These are phyloP conservation scores for Mycosphaerella sp. DNA, from an alignment of 2,329 filamentous ascomycete genomes.

Conservation along the genomic window DNA sequence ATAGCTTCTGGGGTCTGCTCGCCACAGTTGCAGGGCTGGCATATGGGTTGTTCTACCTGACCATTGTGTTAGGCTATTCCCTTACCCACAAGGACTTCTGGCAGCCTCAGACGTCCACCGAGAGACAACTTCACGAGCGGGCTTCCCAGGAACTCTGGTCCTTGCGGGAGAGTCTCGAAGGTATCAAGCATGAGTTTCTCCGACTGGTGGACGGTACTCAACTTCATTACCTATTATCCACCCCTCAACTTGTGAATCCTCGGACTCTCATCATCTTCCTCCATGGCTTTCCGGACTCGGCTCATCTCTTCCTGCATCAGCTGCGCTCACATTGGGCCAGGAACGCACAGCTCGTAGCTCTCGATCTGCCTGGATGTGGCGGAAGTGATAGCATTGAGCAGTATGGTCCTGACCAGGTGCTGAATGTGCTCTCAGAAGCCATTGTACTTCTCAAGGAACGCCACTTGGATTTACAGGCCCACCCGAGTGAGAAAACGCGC, in stretches of 20 bases:
- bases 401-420: slow-evolving; percentile 47
- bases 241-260: background rate
- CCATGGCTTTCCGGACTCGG: slow-evolving; percentile 52
- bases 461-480: slow-evolving; percentile 30
- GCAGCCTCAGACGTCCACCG: background rate
- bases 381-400: slow-evolving; percentile 48
- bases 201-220: slow-evolving; percentile 44
- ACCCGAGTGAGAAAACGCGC: slow-evolving; percentile 22
- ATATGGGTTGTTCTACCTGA: slow-evolving; percentile 16
- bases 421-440: slow-evolving; percentile 50
- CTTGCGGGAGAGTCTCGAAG: slow-evolving; percentile 41
- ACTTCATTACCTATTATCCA: slow-evolving; percentile 47
- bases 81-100: slow-evolving; percentile 16
- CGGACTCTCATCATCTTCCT: slow-evolving; percentile 15
- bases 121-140: slow-evolving; percentile 23
- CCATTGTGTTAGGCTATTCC: slow-evolving; percentile 12
- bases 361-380: slow-evolving; percentile 55
- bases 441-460: slow-evolving; percentile 45
- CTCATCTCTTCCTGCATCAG: slow-evolving; percentile 48
- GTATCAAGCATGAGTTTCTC: slow-evolving; percentile 48
- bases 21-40: slow-evolving; percentile 11
- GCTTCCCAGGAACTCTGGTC: slow-evolving; percentile 51
- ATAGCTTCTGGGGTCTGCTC: slow-evolving; percentile 1
- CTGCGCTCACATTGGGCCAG: slow-evolving; percentile 38
- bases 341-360: slow-evolving; percentile 45